Evolutionary conservation across 371 early-diverging fungal species (phyloP), one percentile per base, ranked within the genome.

Genomic region (Ecytonucleospora hepatopenaei): DNA sequence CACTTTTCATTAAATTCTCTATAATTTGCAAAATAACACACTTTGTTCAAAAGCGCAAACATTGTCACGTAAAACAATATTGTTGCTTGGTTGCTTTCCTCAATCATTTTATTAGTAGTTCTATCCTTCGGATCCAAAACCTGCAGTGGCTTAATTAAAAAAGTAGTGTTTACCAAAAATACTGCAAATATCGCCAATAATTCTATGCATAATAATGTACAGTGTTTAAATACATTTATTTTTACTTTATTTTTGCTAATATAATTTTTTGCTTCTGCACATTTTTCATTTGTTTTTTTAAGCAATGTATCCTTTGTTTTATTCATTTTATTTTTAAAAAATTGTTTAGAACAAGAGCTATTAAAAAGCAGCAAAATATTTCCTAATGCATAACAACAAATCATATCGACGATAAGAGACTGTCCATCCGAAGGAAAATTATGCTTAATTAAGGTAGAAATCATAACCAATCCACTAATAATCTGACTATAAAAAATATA

Each of bases 401-500:
- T 3, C 5, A 56, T 31, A 12, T 56, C 56, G 3, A 17, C 8
- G 17, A 56, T 16, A 3, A 56, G 24, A 28, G 15, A 5, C 15
- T 3, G 5, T 17, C 56, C 56, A 33, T 56, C 56, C 3, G 31
- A 12, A 17, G 56, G 56, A 33, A 31, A 56, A 16, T 15, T 28
- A 16, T 17, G 8, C 4, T 28, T 5, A 21, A 28, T 4, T 24
- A 56, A 56, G 8, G 8, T 5, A 4, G 56, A 4, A 5, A 56
- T 26, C 32, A 56, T 56, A 12, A 5, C 15, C 5, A 56, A 28
- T 16, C 31, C 31, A 23, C 15, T 16, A 8, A 31, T 3, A 5
- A 56, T 3, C 24, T 5, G 5, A 26, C 15, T 16, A 31, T 28
- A 77, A 21, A 90, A 88, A 88, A 96, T 92, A 80, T 85, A 96